Evolutionary conservation across 139 green algal genomes (phyloP), one percentile per base, ranked within the genome.

Genomic region (Chlamydomonas eustigma): DNA sequence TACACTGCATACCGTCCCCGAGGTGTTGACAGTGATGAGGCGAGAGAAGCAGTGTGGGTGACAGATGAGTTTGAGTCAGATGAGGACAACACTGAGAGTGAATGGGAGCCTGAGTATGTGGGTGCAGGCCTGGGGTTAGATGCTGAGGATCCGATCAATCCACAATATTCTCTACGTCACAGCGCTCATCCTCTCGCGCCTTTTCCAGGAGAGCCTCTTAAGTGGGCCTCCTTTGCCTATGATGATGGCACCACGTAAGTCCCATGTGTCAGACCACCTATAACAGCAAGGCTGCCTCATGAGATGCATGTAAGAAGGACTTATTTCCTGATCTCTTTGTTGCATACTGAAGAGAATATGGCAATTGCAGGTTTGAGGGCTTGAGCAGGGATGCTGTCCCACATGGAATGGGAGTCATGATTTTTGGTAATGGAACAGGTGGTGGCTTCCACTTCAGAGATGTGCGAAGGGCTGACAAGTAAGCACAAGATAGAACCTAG

Each of bases 241-340:
- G 91, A 95, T 28, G 93, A 97, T 73, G 91, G 90, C 73, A 95
- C 92, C 51, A 96, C 93, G 92, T 97, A 80, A 88, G 92, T 81
- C 12, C 12, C 52, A 33, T 25, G 12, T 58, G 44, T 18, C 18
- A n/a, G n/a, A n/a, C n/a, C n/a, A n/a, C n/a, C n/a, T n/a, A n/a
- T n/a, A n/a, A n/a, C n/a, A n/a, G n/a, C n/a, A n/a, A n/a, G n/a
- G n/a, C n/a, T n/a, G n/a, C n/a, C n/a, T n/a, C n/a, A n/a, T n/a
- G n/a, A n/a, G n/a, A n/a, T n/a, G n/a, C n/a, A n/a, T n/a, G n/a
- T n/a, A n/a, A n/a, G n/a, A n/a, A n/a, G n/a, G n/a, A n/a, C n/a
- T n/a, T n/a, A n/a, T n/a, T n/a, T n/a, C n/a, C n/a, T n/a, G n/a
- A n/a, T n/a, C n/a, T n/a, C n/a, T n/a, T n/a, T n/a, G n/a, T n/a